Evolutionary conservation across 129 eudicot species (phyloP), one percentile per base, ranked within the genome.

Genomic region (Escallonia rubra): DNA sequence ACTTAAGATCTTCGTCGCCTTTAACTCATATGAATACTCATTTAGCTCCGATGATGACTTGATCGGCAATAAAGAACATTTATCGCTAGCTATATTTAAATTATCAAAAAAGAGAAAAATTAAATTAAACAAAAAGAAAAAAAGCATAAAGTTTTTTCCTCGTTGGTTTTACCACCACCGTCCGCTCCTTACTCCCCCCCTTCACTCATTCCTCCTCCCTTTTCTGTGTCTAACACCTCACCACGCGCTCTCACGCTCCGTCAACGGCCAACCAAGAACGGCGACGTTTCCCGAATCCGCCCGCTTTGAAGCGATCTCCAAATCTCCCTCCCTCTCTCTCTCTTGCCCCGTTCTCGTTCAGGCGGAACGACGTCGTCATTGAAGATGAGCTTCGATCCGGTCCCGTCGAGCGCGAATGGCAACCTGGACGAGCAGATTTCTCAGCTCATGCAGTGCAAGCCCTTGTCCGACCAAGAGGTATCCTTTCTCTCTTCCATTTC

Each of bases 391-490:
- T 77, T 68, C 74, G 95, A 90, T 84, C 88, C 83, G 63, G 83
- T 81, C 49, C 74, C 74, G 72, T 76, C 86, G 67, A 78, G 79
- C 48, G 84, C 90, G 16, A 77, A 83, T 80, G 88, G 76, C 52
- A 85, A 85, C 69, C 85, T 87, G 16, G 97, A 91, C 74, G 97
- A 91, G 69, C 83, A 87, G 80, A 91, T 91, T 73, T 58, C 83
- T 4, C 97, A 91, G 97, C 97, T 91, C 61, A 84, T 91, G 93
- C 97, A 91, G 87, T 91, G 97, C 93, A 91, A 91, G 55, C 97
- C 96, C 74, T 82, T 91, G 66, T 91, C 97, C 40, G 97, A 91
- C 73, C 97, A 74, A 74, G 97, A 91, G 97, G 97, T 91, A 41
- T 10, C 47, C 10, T 38, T 59, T 47, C 58, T 51, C 51, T 3